phyloP scores from a whole-genome alignment of 2,329 filamentous ascomycete species.

The Mollisia scopiformis region DNA sequence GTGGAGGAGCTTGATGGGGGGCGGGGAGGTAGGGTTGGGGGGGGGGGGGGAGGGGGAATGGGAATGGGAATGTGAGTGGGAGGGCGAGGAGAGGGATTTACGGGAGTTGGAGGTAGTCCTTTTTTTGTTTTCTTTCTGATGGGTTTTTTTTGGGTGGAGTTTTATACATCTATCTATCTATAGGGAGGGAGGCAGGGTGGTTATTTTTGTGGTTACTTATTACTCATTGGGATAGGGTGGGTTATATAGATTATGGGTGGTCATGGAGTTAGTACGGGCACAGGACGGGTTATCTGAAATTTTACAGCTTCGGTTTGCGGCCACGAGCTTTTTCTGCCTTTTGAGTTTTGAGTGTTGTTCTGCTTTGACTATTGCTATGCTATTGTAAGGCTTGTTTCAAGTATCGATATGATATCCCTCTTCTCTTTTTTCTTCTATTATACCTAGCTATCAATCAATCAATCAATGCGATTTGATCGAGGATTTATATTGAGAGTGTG shows the following conservation, averaged over 20 bases:
- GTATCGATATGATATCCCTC: not conserved
- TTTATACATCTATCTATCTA: not conserved
- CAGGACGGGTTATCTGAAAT: too few relatives aligned
- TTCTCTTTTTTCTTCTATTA: not conserved
- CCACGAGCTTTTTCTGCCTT: too few relatives aligned
- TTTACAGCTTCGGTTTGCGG: too few relatives aligned
- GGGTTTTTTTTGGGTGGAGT: not conserved
- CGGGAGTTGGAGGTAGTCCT: slow-evolving; percentile 54
- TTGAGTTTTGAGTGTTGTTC: not conserved
- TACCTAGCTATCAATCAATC: not conserved
- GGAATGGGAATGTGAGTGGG: slow-evolving; percentile 48
- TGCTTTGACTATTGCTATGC: not conserved
- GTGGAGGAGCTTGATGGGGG: slow-evolving; percentile 65
- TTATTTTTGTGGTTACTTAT: not conserved
- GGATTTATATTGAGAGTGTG: not conserved
- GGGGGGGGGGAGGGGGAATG: not conserved
- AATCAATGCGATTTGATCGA: too few relatives aligned
- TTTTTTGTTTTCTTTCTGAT: not conserved
- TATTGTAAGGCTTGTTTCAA: not conserved
- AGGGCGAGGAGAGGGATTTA: slow-evolving; percentile 49
- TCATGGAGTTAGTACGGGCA: too few relatives aligned
- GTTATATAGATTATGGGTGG: not conserved
- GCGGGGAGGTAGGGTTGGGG: slow-evolving; percentile 63
- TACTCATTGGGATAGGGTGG: not conserved
- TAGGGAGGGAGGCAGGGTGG: not conserved